Conservation (phyloP, 2,329 filamentous ascomycete species). For the Parafenestella ontariensis region DNA sequence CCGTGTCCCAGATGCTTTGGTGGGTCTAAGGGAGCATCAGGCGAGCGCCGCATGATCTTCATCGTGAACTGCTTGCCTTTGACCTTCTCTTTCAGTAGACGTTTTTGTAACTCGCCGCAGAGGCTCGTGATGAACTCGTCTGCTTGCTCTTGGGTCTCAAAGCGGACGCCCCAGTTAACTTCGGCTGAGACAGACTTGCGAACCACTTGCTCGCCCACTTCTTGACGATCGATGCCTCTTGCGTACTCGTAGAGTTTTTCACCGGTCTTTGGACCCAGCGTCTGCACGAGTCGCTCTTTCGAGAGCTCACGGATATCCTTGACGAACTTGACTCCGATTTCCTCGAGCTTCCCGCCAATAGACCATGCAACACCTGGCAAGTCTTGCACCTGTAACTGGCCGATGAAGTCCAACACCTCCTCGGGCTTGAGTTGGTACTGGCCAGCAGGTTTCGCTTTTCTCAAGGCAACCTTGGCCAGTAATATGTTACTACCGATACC, state of each 20-base stretch:
- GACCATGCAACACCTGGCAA: constrained; percentile 93
- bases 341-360: constrained; percentile 85
- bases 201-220: constrained; percentile 84
- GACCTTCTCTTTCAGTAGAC: constrained; percentile 81
- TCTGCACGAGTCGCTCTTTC: constrained; percentile 75
- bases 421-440: constrained; percentile 89
- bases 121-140: constrained; percentile 89
- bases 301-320: constrained; percentile 80
- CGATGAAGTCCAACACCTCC: constrained; percentile 77
- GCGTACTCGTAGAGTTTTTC: constrained; percentile 90
- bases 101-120: constrained; percentile 81
- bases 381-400: constrained; percentile 76
- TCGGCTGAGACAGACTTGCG: constrained; percentile 97
- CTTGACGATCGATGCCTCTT: constrained; percentile 81
- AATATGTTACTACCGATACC: constrained; percentile 92
- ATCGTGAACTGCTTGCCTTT: constrained; percentile 89
- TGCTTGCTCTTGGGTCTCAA: constrained; percentile 88
- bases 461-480: constrained; percentile 86
- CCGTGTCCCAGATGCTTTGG: constrained; percentile 94
- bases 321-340: constrained; percentile 81
- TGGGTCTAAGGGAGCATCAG: constrained; percentile 88
- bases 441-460: constrained; percentile 92
- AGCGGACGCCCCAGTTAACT: constrained; percentile 97
- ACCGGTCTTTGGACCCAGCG: constrained; percentile 89
- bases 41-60: constrained; percentile 89